These are phyloP conservation scores for Didymella lethalis DNA, from an alignment of 2,329 filamentous ascomycete species.

Conservation along the genomic window DNA sequence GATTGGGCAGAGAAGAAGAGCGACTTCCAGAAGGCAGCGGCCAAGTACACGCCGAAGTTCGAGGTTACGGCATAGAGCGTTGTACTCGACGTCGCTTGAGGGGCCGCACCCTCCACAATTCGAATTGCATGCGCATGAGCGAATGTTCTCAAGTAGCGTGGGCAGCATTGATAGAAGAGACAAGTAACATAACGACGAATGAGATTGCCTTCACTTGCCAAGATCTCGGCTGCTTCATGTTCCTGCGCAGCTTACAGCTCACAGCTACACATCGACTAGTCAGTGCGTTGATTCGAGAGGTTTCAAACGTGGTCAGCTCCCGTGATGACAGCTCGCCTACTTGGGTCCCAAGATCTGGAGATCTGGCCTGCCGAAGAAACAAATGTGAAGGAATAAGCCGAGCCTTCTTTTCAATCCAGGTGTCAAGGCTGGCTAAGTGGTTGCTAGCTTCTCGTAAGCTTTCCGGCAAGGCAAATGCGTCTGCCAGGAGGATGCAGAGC, in stretches of 20 bases:
- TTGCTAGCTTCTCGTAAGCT: not conserved
- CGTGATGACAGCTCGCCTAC: constrained; percentile 14
- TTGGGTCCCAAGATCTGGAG: constrained; percentile 8
- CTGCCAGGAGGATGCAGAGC: not conserved
- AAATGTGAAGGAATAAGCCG: not conserved
- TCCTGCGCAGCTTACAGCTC: not conserved
- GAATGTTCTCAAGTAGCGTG: not conserved
- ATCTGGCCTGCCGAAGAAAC: constrained; percentile 3
- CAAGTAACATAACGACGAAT: not conserved
- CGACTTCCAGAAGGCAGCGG: constrained; percentile 85
- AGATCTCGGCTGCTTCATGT: not conserved
- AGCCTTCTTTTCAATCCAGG: not conserved
- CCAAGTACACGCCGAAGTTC: constrained; percentile 88
- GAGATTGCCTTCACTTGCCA: not conserved
- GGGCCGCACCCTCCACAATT: not conserved
- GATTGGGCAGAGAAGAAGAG: constrained; percentile 85
- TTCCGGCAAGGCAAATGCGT: not conserved
- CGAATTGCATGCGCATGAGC: too few species aligned
- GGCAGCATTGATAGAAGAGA: not conserved
- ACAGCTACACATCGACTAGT: not conserved
- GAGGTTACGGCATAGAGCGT: constrained; percentile 51
- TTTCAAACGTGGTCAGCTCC: constrained; percentile 6
- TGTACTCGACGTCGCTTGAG: too few species aligned
- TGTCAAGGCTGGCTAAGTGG: not conserved
- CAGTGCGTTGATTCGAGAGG: not conserved